Evolutionary conservation across 768 basidiomycete genomes (phyloP).

Genomic region (Sistotremastrum niveocremeum): DNA sequence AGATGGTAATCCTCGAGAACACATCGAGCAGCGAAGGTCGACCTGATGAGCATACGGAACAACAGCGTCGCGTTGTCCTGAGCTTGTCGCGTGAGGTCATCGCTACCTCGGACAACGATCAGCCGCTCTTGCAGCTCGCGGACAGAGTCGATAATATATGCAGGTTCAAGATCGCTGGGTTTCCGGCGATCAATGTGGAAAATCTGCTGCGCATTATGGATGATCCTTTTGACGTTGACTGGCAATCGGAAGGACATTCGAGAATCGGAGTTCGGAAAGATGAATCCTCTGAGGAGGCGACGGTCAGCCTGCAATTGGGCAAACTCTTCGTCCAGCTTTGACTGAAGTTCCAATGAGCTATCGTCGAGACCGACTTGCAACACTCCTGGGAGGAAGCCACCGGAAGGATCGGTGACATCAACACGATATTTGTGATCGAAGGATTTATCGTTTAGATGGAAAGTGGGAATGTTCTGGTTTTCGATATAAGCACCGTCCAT

Average conservation of each 20-base stretch:
- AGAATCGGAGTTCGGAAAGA: slow-evolving; percentile 69
- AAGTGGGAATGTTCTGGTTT: slow-evolving; percentile 86
- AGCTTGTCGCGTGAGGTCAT: slow-evolving; percentile 57
- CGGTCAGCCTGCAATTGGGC: slow-evolving; percentile 58
- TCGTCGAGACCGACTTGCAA: slow-evolving; percentile 84
- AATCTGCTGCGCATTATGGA: slow-evolving; percentile 90
- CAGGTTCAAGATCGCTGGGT: slow-evolving; percentile 83
- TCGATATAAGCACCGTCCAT: slow-evolving; percentile 99
- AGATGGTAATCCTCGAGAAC: slow-evolving; percentile 84
- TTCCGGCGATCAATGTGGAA: slow-evolving; percentile 95
- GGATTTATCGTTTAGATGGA: slow-evolving; percentile 62
- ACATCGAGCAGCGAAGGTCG: slow-evolving; percentile 74
- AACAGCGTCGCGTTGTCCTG: slow-evolving; percentile 83
- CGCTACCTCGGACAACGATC: slow-evolving; percentile 78
- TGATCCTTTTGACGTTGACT: slow-evolving; percentile 89
- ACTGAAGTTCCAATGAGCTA: slow-evolving; percentile 70
- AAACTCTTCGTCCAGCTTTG: slow-evolving; percentile 71
- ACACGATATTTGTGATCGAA: slow-evolving; percentile 93
- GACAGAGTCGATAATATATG: slow-evolving; percentile 73
- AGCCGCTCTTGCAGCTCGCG: slow-evolving; percentile 62
- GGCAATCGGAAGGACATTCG: slow-evolving; percentile 75
- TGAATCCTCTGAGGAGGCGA: slow-evolving; percentile 59
- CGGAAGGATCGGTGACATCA: slow-evolving; percentile 74
- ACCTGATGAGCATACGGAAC: slow-evolving; percentile 88
- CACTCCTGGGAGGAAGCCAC: slow-evolving; percentile 66